Evolutionary conservation across 169 alveolate species (phyloP).

Genomic region (Plasmodium coatneyi): DNA sequence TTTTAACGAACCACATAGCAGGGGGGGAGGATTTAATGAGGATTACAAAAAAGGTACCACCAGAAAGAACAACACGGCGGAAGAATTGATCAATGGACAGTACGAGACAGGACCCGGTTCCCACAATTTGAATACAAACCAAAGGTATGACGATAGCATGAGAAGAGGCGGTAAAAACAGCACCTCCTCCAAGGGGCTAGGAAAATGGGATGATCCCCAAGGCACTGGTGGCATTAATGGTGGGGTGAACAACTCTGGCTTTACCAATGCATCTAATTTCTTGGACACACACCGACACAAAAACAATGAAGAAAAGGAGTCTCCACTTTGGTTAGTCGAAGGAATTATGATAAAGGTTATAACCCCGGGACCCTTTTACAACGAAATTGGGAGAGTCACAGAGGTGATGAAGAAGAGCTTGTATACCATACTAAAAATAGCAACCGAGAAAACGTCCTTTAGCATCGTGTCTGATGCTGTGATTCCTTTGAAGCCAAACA

Average conservation of each 20-base stretch:
- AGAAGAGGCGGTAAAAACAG: not conserved
- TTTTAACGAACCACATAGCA: not conserved
- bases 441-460: slow-evolving; percentile 68
- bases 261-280: not conserved
- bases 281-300: not conserved
- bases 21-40: not conserved
- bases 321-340: slow-evolving; percentile 25
- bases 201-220: not conserved
- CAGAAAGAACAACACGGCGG: not conserved
- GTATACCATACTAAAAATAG: slow-evolving; percentile 42
- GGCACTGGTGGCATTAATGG: not conserved
- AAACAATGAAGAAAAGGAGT: not conserved
- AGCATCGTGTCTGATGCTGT: slow-evolving; percentile 61
- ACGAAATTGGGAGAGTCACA: slow-evolving; percentile 66
- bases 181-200: not conserved
- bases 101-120: not conserved
- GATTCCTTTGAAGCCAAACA: slow-evolving; percentile 57
- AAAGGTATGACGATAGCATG: not conserved
- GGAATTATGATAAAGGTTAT: slow-evolving; percentile 48
- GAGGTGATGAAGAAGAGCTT: slow-evolving; percentile 33
- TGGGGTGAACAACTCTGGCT: not conserved
- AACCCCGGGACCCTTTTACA: slow-evolving; percentile 61
- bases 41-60: not conserved
- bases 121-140: not conserved
- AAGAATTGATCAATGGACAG: not conserved